These are phyloP conservation scores for Colletotrichum salicis DNA, from an alignment of 2,329 filamentous ascomycete species.

Conservation along the genomic window DNA sequence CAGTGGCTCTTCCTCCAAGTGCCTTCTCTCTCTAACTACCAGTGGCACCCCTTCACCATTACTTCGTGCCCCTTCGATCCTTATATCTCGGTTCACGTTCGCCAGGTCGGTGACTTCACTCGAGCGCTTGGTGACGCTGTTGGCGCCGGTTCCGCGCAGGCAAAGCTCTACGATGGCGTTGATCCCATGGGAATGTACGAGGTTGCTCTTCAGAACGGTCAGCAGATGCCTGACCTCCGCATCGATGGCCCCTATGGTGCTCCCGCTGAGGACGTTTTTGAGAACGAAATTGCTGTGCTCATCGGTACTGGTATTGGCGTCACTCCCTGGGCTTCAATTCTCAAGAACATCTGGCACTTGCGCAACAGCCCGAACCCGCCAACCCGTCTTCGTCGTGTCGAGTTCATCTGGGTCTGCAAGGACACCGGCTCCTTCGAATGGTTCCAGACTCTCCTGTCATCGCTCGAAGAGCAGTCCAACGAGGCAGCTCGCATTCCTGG, in stretches of 20 bases:
- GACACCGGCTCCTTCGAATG: slow-evolving; percentile 97
- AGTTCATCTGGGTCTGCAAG: slow-evolving; percentile 99
- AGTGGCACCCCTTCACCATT: slow-evolving; percentile 99
- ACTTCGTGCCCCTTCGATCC: slow-evolving; percentile 97
- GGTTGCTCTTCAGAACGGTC: slow-evolving; percentile 90
- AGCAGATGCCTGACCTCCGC: slow-evolving; percentile 88
- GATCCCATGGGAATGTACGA: slow-evolving; percentile 98
- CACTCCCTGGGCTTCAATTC: slow-evolving; percentile 85
- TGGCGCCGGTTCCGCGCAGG: slow-evolving; percentile 88
- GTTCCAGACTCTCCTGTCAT: slow-evolving; percentile 95
- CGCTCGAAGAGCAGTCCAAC: slow-evolving; percentile 86
- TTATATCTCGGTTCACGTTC: slow-evolving; percentile 93
- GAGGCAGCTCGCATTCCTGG: slow-evolving; percentile 75
- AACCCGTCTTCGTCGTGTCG: slow-evolving; percentile 87
- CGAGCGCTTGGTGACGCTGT: slow-evolving; percentile 92
- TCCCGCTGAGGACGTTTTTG: slow-evolving; percentile 96
- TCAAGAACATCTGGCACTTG: slow-evolving; percentile 99
- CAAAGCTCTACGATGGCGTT: slow-evolving; percentile 88
- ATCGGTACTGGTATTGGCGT: slow-evolving; percentile 90
- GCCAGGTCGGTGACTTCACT: slow-evolving; percentile 97
- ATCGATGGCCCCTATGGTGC: slow-evolving; percentile 97
- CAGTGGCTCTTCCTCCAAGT: slow-evolving; percentile 98
- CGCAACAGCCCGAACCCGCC: slow-evolving; percentile 91
- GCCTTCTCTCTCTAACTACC: slow-evolving; percentile 84
- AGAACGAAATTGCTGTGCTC: slow-evolving; percentile 87